Base-by-base conservation (phyloP, 2,329 filamentous ascomycete species). In the Rutstroemia sp. region DNA sequence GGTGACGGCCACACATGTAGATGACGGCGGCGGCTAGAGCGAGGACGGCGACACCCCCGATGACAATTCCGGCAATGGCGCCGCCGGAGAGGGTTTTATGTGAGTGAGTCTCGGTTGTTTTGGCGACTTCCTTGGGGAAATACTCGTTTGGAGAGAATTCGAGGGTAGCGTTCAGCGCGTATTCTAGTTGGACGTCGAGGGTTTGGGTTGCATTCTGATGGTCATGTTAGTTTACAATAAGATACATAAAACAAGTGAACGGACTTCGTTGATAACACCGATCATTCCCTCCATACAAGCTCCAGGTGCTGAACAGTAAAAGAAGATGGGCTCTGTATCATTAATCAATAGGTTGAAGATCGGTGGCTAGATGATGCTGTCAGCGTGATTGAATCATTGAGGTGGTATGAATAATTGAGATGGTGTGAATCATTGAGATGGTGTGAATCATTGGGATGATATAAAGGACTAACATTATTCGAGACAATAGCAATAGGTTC, bases 281-380 rank as follows among this genome's bases (percentile, higher is more conserved):
- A 92, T 79, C 88, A 92, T 92, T 21, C 81, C 77, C 45, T 85
- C 78, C 3, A 77, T 75, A 65, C 88, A 92, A 2, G 85, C 88
- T 0, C 75, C 78, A 0, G 81, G 77, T 0, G 86, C 86, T 0
- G 83, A 81, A 61, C 85, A 90, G 69, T 89, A 90, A 69, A 80
- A 87, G 68, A 85, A 88, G 16, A 84, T 78, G 0, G 86, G 85
- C 21, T 79, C 70, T 0, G 82, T 85, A 61, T 83, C 74, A 62
- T 87, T 86, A 56, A 88, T 73, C 19, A 60, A 62, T 23, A 79
- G 62, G 44, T 67, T 64, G 57, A 68, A 80, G 39, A 65, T 70
- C 19, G 76, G 77, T 18, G 69, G 65, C 61, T 66, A 54, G 6
- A 51, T 48, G 27, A n/a, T 48, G 12, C 25, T 16, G 34, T 60